Conservation (phyloP, 163 green algal species). For the Chlamydomonas reinhardtii region DNA sequence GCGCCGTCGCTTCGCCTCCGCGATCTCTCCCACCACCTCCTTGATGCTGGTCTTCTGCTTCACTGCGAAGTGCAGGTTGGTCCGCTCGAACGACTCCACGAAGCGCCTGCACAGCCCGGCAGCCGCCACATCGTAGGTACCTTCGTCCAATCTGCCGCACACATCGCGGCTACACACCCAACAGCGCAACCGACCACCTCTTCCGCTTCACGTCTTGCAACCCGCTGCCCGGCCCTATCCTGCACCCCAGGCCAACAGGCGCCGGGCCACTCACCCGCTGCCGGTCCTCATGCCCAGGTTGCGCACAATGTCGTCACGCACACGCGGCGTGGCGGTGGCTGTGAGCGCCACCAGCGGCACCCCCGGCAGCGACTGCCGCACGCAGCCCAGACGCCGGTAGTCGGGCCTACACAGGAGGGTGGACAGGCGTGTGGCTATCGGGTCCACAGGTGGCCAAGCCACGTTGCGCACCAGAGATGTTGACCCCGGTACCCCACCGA, state of each 20-base stretch:
- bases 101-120: neutral
- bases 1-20: conserved; percentile 39
- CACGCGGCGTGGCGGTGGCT: conserved; percentile 77
- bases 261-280: neutral
- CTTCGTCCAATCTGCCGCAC: too few relatives aligned
- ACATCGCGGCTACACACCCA: too few relatives aligned
- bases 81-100: conserved; percentile 75
- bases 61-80: conserved; percentile 75
- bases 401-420: conserved; percentile 50
- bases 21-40: conserved; percentile 37
- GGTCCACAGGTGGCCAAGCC: too few relatives aligned
- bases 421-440: neutral
- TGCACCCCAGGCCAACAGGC: too few relatives aligned
- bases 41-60: conserved; percentile 31
- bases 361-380: conserved; percentile 68
- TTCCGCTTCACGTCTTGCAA: too few relatives aligned
- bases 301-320: conserved; percentile 74
- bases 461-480: neutral
- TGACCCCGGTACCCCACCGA: neutral
- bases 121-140: too few relatives aligned
- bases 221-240: too few relatives aligned
- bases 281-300: conserved; percentile 58
- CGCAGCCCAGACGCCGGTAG: conserved; percentile 71
- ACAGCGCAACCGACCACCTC: too few relatives aligned
- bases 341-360: conserved; percentile 86